phyloP scores from a whole-genome alignment of 2,329 filamentous ascomycete species.

The Fulvia fulva region DNA sequence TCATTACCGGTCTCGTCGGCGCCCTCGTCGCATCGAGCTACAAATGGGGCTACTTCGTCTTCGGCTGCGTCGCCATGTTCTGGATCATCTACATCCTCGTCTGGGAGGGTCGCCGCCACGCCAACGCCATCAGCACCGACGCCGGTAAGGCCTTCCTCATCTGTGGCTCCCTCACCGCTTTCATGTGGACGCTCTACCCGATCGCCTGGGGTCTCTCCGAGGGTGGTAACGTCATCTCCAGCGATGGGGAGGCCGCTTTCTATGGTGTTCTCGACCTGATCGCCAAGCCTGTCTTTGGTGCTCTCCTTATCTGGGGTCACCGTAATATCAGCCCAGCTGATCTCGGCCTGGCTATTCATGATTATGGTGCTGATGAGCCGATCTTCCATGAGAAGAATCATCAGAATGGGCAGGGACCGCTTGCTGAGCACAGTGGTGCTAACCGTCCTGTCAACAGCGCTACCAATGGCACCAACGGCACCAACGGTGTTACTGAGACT shows the following conservation, averaged over 20 bases:
- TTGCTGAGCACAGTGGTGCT: not conserved
- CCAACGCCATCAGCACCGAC: conserved; percentile 51
- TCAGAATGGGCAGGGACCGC: not conserved
- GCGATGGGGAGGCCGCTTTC: conserved; percentile 64
- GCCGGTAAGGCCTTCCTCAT: conserved; percentile 52
- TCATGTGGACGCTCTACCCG: conserved; percentile 63
- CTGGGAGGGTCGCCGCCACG: conserved; percentile 55
- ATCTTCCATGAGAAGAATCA: conserved; percentile 33
- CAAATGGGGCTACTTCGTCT: conserved; percentile 66
- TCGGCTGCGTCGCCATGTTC: conserved; percentile 48
- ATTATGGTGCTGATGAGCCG: conserved; percentile 43
- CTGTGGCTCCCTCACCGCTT: conserved; percentile 56
- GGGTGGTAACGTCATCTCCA: conserved; percentile 62
- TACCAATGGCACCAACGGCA: not conserved
- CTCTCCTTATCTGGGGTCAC: conserved; percentile 59
- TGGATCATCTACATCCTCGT: conserved; percentile 59
- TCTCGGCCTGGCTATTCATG: conserved; percentile 52
- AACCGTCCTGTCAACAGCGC: not conserved
- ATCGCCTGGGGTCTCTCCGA: conserved; percentile 60
- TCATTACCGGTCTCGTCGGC: conserved; percentile 63
- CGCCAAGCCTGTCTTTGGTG: conserved; percentile 61
- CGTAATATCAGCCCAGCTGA: conserved; percentile 56
- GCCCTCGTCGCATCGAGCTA: conserved; percentile 59
- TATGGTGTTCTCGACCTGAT: conserved; percentile 65
- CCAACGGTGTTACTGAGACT: not conserved